Percentiles rank a stretch among this genome's conserved stretches.
These are phyloP conservation scores for Lachancea sp. DNA, from an alignment of 805 yeast species.

Conservation along the genomic window DNA sequence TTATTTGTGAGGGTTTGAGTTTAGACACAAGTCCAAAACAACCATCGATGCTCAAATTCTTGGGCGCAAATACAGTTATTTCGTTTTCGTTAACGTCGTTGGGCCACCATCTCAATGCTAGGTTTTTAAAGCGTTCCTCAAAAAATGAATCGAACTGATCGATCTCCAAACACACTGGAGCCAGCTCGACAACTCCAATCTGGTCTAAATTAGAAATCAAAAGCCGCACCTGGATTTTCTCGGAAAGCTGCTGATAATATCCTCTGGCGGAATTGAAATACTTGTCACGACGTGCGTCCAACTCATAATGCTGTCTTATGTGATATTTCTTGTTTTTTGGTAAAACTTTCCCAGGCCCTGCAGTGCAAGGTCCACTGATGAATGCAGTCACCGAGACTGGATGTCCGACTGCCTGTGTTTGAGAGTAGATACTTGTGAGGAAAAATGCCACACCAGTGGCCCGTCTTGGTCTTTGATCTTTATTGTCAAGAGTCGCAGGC, in stretches of 20 bases:
- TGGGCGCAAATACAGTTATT: constrained; percentile 5
- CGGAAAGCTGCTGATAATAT: constrained; percentile 10
- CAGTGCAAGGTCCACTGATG: constrained; percentile 21
- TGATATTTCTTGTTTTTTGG: constrained; percentile 12
- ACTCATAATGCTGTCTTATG: constrained; percentile 17
- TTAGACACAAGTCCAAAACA: constrained; percentile 7
- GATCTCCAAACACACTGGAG: constrained; percentile 8
- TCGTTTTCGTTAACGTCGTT: not conserved
- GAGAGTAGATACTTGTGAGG: constrained; percentile 9
- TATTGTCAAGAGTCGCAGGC: not conserved
- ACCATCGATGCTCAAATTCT: constrained; percentile 12
- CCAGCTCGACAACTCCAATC: constrained; percentile 19
- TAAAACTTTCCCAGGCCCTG: constrained; percentile 19
- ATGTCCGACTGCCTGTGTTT: not conserved
- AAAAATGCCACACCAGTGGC: constrained; percentile 18
- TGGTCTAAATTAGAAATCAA: constrained; percentile 19
- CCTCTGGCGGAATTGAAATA: constrained; percentile 9
- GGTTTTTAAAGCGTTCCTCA: constrained; percentile 8
- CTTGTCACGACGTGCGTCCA: constrained; percentile 11
- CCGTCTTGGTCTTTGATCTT: constrained; percentile 12
- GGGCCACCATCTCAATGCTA: not conserved
- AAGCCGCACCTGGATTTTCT: constrained; percentile 4
- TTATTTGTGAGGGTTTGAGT: constrained; percentile 1
- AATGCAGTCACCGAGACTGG: constrained; percentile 11
- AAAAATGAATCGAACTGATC: constrained; percentile 18